Conservation (phyloP, 2,329 filamentous ascomycete species). For the Hymenoscyphus fraxineus region DNA sequence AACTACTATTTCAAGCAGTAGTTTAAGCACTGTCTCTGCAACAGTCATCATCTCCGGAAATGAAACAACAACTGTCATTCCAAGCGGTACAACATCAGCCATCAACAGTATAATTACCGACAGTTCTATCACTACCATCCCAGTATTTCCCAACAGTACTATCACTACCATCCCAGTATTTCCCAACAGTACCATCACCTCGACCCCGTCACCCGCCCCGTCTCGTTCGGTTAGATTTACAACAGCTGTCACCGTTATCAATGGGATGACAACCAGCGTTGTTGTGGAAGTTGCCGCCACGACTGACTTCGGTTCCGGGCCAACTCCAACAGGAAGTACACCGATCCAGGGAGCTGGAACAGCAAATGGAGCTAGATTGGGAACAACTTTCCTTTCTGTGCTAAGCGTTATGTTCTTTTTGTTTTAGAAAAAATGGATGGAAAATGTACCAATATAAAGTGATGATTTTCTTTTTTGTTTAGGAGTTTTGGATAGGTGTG, state of each 20-base stretch:
- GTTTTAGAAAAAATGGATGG: neutral
- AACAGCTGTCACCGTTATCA: neutral
- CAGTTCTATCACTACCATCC: too few species aligned
- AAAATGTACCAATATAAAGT: neutral
- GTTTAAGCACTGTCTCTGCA: too few species aligned
- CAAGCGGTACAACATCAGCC: neutral
- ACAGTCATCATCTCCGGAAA: too few species aligned
- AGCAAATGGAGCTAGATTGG: neutral
- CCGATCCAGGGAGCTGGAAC: neutral
- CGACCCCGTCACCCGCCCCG: neutral
- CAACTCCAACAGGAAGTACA: neutral
- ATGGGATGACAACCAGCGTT: constrained; percentile 2
- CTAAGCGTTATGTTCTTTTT: neutral
- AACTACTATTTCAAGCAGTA: too few species aligned
- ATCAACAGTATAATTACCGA: too few species aligned
- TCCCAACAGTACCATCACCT: neutral
- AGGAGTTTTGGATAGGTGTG: neutral
- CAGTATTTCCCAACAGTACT: too few species aligned
- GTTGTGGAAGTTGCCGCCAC: constrained; percentile 2
- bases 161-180: neutral
- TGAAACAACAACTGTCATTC: too few species aligned
- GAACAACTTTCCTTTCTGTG: neutral
- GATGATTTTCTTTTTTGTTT: neutral
- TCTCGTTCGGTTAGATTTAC: neutral
- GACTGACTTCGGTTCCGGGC: neutral